phyloP scores from a whole-genome alignment of 495 filamentous ascomycete genomes.

The Acidomyces sp. region DNA sequence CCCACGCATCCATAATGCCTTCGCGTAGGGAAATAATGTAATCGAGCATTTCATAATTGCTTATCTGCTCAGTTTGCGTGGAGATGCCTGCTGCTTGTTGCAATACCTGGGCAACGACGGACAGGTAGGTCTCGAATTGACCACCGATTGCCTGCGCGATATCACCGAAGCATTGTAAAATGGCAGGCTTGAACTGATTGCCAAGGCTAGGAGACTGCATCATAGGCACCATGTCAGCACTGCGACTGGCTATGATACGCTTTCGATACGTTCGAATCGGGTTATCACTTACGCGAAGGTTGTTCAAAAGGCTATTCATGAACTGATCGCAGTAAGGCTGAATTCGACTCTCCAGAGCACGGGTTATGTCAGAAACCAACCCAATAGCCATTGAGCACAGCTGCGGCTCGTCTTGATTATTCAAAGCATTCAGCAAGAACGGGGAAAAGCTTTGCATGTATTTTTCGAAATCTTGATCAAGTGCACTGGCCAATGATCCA shows the following conservation, averaged over 20 bases:
- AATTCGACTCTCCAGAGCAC: constrained; percentile 75
- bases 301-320: constrained; percentile 91
- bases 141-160: constrained; percentile 91
- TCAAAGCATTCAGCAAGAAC: constrained; percentile 82
- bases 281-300: constrained; percentile 55
- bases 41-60: constrained; percentile 80
- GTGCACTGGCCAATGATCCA: constrained; percentile 68
- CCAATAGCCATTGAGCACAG: constrained; percentile 96
- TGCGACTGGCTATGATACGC: background rate
- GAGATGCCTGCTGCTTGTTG: constrained; percentile 81
- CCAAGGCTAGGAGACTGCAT: constrained; percentile 53
- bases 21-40: constrained; percentile 90
- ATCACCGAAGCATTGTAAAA: constrained; percentile 94
- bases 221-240: constrained; percentile 18
- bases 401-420: constrained; percentile 85
- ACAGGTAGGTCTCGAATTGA: constrained; percentile 82
- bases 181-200: constrained; percentile 96
- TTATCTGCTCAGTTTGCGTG: constrained; percentile 47
- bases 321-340: constrained; percentile 92
- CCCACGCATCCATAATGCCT: constrained; percentile 98
- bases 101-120: constrained; percentile 82
- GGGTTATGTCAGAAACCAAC: constrained; percentile 86
- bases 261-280: background rate
- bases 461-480: constrained; percentile 84
- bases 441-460: constrained; percentile 93